Percentiles rank a stretch among this genome's conserved stretches.
phyloP scores from a whole-genome alignment of 352 stramenopile species.

The Phytophthora citricola region DNA sequence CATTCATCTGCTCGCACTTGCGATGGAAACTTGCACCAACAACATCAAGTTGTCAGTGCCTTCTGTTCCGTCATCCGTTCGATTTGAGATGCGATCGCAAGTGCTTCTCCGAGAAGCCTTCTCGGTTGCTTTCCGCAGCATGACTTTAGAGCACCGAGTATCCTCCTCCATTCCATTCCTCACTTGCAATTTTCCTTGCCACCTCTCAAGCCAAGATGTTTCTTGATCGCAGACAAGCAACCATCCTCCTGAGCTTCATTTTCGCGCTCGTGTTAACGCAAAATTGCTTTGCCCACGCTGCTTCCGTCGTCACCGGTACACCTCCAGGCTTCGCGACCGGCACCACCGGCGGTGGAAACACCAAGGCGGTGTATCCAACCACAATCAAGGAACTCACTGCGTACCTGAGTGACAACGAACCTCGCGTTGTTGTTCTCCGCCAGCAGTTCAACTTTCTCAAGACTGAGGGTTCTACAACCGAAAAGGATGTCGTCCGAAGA shows the following conservation, averaged over 20 bases:
- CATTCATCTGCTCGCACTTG: slow-evolving; percentile 4
- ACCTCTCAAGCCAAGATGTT: slow-evolving; percentile 4
- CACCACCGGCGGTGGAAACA: slow-evolving; percentile 50
- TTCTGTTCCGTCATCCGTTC: slow-evolving; percentile 2
- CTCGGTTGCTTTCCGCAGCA: not conserved
- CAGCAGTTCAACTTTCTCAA: slow-evolving; percentile 53
- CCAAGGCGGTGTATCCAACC: slow-evolving; percentile 42
- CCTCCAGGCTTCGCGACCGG: slow-evolving; percentile 22
- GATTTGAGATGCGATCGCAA: slow-evolving; percentile 17
- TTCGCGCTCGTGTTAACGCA: slow-evolving; percentile 5
- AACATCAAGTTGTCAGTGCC: slow-evolving; percentile 1
- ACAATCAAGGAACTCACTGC: slow-evolving; percentile 46
- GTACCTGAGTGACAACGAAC: slow-evolving; percentile 37
- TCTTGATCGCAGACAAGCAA: not conserved
- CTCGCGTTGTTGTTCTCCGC: slow-evolving; percentile 53
- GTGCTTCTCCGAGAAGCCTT: not conserved
- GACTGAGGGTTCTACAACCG: slow-evolving; percentile 49
- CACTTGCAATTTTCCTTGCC: slow-evolving; percentile 13
- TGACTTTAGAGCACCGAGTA: not conserved
- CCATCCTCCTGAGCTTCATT: not conserved
- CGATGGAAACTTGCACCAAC: not conserved
- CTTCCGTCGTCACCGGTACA: slow-evolving; percentile 5
- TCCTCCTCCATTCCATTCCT: not conserved
- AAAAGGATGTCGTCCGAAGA: slow-evolving; percentile 46
- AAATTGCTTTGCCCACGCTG: not conserved